These are phyloP conservation scores for Cladophialophora psammophila DNA, from an alignment of 2,329 filamentous ascomycete species.

Conservation along the genomic window DNA sequence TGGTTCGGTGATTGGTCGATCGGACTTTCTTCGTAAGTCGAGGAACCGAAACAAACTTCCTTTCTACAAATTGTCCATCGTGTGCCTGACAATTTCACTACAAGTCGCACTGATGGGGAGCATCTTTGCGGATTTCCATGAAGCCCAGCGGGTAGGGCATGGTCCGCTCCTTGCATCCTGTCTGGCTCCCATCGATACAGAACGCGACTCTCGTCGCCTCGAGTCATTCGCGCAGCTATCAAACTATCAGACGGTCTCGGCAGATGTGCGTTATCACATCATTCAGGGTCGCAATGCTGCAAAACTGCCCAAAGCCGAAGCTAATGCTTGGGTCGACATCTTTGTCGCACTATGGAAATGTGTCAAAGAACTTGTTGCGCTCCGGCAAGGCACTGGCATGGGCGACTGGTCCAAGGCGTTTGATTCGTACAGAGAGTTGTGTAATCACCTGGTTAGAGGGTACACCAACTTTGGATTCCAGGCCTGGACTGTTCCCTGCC, in stretches of 20 bases:
- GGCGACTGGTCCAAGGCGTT: constrained; percentile 85
- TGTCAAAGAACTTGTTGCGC: constrained; percentile 73
- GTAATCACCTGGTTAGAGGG: constrained; percentile 77
- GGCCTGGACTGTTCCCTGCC: constrained; percentile 89
- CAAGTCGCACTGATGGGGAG: constrained; percentile 66
- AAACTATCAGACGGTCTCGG: constrained; percentile 69
- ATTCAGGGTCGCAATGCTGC: constrained; percentile 67
- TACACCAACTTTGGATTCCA: constrained; percentile 79
- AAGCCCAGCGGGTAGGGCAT: constrained; percentile 69
- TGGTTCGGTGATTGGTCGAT: constrained; percentile 24
- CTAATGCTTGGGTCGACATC: constrained; percentile 84
- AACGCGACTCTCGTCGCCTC: constrained; percentile 69
- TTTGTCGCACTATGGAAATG: constrained; percentile 86
- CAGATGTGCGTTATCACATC: constrained; percentile 74
- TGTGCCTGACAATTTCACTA: not conserved
- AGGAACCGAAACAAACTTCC: constrained; percentile 14
- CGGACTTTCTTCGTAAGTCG: constrained; percentile 16
- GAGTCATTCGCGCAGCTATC: constrained; percentile 74
- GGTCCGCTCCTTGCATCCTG: constrained; percentile 78
- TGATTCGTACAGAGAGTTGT: constrained; percentile 85
- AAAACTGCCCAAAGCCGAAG: constrained; percentile 70
- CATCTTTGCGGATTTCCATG: constrained; percentile 75
- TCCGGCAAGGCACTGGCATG: constrained; percentile 60
- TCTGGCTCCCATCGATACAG: constrained; percentile 73
- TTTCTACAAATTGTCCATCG: not conserved